Base-by-base conservation (phyloP, 192 early-diverging fungal species). In the Anaeromyces robustus region DNA sequence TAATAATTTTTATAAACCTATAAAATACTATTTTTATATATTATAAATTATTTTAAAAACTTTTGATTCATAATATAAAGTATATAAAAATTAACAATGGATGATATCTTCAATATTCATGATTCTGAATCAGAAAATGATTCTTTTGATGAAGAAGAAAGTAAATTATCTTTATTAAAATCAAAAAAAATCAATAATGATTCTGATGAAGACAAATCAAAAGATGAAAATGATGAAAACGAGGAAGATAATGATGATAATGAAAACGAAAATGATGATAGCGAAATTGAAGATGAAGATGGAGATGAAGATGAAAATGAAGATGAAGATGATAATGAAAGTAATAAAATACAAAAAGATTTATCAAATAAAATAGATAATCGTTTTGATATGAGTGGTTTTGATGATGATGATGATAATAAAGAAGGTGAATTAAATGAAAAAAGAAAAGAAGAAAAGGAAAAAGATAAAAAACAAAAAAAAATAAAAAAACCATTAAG, bases 401-500 rank as follows among this genome's bases (percentile, higher is more conserved):
- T 52, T 52, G 19, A 52, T 22, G 43, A 68, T 68, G 26, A 22
- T n/a, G 52, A 77, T 22, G 84, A 84, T 77, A 17, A 30, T 5
- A 41, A 80, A 18, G 80, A 81, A 1, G 81, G 83, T 12, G 80
- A 39, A 43, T 81, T 83, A n/a, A 59, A 31, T 0, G 79, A 78
- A 28, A 68, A 81, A n/a, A n/a, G n/a, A 34, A 80, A 87, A n/a
- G 31, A 83, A 4, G 78, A 80, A 30, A 59, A 78, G 26, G 79
- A 79, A 34, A 85, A 52, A 39, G 81, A 41, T 79, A 79, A 30
- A 79, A 77, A 37, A 7, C 0, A 4, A 22, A 41, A 30, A 77
- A 41, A 80, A 78, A 12, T 30, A 18, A 77, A 31, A 28, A 30
- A 80, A 78, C 90, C 92, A 5, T 81, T 95, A 68, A 89, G 90